phyloP scores from a whole-genome alignment of 306 rosid genomes.

The Rubus parviflorus region DNA sequence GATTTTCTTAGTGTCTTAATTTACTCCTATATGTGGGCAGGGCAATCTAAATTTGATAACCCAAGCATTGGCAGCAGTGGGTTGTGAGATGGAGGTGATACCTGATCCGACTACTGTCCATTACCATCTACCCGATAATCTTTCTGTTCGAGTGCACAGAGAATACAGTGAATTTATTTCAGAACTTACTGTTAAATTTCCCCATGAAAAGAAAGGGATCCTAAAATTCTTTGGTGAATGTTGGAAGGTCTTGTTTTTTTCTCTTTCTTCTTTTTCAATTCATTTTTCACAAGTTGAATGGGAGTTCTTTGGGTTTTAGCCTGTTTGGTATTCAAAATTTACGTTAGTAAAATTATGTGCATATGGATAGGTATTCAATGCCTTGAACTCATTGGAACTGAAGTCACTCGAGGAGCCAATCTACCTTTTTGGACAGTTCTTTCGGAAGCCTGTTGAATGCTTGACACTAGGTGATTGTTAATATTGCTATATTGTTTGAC shows the following conservation, averaged over 20 bases:
- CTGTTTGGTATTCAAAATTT: constrained; percentile 29
- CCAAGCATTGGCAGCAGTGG: constrained; percentile 95
- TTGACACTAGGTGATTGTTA: constrained; percentile 75
- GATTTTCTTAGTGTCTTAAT: constrained; percentile 10
- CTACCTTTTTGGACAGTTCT: constrained; percentile 94
- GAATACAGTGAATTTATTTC: constrained; percentile 70
- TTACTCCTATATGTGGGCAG: constrained; percentile 46
- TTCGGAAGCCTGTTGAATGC: constrained; percentile 85
- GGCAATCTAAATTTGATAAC: constrained; percentile 96
- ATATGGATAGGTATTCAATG: constrained; percentile 73
- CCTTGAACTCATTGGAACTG: constrained; percentile 88
- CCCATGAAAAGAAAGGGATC: constrained; percentile 89
- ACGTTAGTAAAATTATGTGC: constrained; percentile 25
- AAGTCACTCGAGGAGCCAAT: constrained; percentile 97
- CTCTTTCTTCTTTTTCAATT: constrained; percentile 7
- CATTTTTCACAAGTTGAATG: constrained; percentile 34
- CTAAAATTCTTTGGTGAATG: constrained; percentile 80
- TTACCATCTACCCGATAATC: constrained; percentile 78
- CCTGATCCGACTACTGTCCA: constrained; percentile 98
- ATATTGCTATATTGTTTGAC: constrained; percentile 3
- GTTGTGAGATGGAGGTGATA: constrained; percentile 77
- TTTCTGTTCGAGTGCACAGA: constrained; percentile 77
- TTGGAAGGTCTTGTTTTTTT: constrained; percentile 80
- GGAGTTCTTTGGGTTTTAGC: constrained; percentile 41
- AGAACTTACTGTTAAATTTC: constrained; percentile 64